Evolutionary conservation across 345 rosid genomes (phyloP).

Genomic region (Sapria himalayana): DNA sequence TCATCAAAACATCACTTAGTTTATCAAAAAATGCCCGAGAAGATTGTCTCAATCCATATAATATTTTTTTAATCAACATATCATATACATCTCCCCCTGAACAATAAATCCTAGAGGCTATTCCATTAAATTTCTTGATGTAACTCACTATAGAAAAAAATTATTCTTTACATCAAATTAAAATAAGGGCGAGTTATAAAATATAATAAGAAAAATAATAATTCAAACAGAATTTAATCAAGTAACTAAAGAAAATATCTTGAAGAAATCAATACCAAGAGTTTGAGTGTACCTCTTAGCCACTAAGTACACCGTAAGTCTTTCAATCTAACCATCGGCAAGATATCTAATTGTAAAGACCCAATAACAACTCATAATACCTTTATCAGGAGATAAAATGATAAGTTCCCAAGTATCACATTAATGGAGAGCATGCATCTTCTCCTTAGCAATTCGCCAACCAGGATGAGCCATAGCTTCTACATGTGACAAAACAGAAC

Average conservation of each 20-base stretch:
- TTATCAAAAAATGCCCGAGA: too few species aligned
- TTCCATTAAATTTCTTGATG: not conserved
- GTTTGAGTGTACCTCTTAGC: not conserved
- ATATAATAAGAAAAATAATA: not conserved
- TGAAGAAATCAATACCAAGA: not conserved
- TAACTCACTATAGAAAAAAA: not conserved
- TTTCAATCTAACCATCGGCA: not conserved
- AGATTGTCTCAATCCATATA: too few species aligned
- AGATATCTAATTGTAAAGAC: not conserved
- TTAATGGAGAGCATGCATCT: too few species aligned
- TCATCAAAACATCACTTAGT: too few species aligned
- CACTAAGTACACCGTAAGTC: not conserved
- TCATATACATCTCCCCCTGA: too few species aligned
- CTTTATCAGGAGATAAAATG: too few species aligned
- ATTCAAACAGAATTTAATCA: not conserved
- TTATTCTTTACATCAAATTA: not conserved
- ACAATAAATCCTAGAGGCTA: not conserved
- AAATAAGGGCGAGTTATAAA: not conserved
- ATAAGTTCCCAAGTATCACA: too few species aligned
- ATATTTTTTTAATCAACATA: too few species aligned
- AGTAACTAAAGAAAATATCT: not conserved
- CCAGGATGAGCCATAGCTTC: not conserved
- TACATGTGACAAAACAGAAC: not conserved
- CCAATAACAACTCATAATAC: not conserved
- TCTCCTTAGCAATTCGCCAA: too few species aligned